Evolutionary conservation across 805 yeast genomes (phyloP).

Genomic region (Candida silvatica): DNA sequence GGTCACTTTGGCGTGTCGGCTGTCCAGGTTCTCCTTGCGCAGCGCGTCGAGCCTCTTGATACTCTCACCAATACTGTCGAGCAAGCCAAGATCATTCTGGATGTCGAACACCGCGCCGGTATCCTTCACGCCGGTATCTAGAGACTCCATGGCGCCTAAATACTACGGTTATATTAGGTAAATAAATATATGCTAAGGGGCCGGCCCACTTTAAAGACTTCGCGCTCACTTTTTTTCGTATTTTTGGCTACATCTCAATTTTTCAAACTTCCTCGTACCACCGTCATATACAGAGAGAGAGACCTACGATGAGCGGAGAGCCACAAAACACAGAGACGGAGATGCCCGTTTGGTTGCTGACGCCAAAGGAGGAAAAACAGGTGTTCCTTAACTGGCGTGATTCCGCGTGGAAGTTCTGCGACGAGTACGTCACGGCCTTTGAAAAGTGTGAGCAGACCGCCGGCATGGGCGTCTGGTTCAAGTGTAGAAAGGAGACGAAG

Average conservation of each 20-base stretch:
- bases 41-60: constrained; percentile 6
- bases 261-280: too few relatives aligned
- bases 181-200: too few relatives aligned
- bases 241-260: too few relatives aligned
- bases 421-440: constrained; percentile 57
- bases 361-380: constrained; percentile 70
- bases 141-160: constrained; percentile 9
- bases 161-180: too few relatives aligned
- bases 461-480: constrained; percentile 59
- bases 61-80: constrained; percentile 24
- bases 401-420: constrained; percentile 58
- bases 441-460: constrained; percentile 56
- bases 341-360: constrained; percentile 67
- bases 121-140: constrained; percentile 6
- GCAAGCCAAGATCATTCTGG: constrained; percentile 38
- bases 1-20: neutral
- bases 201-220: too few relatives aligned
- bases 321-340: constrained; percentile 17
- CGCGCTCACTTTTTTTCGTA: too few relatives aligned
- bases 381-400: constrained; percentile 65
- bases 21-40: neutral
- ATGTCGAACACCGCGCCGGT: constrained; percentile 30
- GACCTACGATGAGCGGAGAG: too few relatives aligned
- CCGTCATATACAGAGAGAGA: too few relatives aligned
- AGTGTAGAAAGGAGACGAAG: constrained; percentile 51